A percentile compares a stretch with the other conserved stretches of the same genome.
These are phyloP conservation scores for Yarrowia sp. DNA, from an alignment of 805 yeast genomes.

Conservation along the genomic window DNA sequence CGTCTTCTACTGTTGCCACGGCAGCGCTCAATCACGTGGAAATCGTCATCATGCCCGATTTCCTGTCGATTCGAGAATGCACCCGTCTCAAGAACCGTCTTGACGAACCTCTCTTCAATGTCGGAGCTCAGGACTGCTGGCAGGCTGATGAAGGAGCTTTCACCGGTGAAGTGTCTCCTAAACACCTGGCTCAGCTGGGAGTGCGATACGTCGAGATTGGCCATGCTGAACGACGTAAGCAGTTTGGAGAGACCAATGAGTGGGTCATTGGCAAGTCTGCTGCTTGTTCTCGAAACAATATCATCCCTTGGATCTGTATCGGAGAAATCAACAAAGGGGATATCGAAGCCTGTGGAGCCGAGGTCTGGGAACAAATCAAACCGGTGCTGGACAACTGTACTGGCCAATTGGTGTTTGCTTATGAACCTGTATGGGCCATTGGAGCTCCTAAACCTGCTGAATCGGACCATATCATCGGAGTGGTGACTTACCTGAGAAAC, in stretches of 20 bases:
- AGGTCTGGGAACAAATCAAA: conserved; percentile 21
- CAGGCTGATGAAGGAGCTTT: conserved; percentile 35
- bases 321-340: conserved; percentile 32
- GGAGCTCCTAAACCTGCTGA: conserved; percentile 37
- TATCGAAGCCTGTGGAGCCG: conserved; percentile 29
- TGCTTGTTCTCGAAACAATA: conserved; percentile 32
- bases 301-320: conserved; percentile 36
- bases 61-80: conserved; percentile 13
- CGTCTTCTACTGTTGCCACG: not conserved
- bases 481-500: conserved; percentile 27
- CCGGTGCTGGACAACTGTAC: conserved; percentile 14
- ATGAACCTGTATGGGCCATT: conserved; percentile 40
- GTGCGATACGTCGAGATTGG: conserved; percentile 35
- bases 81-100: conserved; percentile 33
- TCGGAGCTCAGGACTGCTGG: conserved; percentile 38
- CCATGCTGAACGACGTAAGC: conserved; percentile 37
- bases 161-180: conserved; percentile 37
- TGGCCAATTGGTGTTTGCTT: conserved; percentile 33
- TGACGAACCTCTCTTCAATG: conserved; percentile 22
- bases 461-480: conserved; percentile 33
- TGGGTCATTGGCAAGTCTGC: conserved; percentile 32
- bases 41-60: conserved; percentile 23
- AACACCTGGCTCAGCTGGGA: conserved; percentile 33
- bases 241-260: conserved; percentile 35
- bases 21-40: conserved; percentile 11